Percentiles rank a stretch among this genome's conserved stretches.
These are phyloP conservation scores for Agaricus sinodeliciosus DNA, from an alignment of 768 basidiomycete genomes.

Conservation along the genomic window DNA sequence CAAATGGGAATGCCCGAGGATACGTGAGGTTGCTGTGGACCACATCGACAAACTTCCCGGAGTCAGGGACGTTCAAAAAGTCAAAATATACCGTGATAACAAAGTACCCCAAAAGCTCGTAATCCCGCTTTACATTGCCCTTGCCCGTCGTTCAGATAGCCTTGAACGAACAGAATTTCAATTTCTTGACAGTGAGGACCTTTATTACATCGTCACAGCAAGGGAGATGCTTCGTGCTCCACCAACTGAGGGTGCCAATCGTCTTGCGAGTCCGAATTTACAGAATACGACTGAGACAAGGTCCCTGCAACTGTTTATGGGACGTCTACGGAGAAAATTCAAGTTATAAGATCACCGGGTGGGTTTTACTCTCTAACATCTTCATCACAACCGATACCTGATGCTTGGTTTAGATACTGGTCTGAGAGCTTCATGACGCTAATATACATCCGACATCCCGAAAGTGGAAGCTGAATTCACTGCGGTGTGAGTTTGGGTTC, in stretches of 20 bases:
- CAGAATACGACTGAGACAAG: background rate
- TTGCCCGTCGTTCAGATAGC: constrained; percentile 1
- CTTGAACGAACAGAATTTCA: constrained; percentile 2
- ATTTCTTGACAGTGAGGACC: background rate
- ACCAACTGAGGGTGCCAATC: background rate
- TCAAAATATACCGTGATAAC: background rate
- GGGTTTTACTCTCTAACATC: background rate
- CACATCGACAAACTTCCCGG: background rate
- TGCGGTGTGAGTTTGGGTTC: background rate
- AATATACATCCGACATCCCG: background rate
- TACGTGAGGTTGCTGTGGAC: constrained; percentile 17
- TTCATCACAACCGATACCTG: no score
- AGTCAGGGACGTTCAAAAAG: background rate
- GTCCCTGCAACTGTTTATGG: background rate
- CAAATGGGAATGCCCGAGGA: background rate
- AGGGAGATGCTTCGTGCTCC: constrained; percentile 7
- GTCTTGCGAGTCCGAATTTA: background rate
- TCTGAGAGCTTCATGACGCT: background rate
- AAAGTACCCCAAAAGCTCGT: background rate
- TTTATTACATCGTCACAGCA: constrained; percentile 3
- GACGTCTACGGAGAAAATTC: background rate
- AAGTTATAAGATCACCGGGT: background rate
- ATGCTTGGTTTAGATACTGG: background rate
- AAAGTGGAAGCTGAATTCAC: background rate
- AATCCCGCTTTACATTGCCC: constrained; percentile 1